Percentiles rank a stretch among this genome's conserved stretches.
Evolutionary conservation across 2,329 filamentous ascomycete species (phyloP).

Genomic region (Bimuria novae-zelandiae): DNA sequence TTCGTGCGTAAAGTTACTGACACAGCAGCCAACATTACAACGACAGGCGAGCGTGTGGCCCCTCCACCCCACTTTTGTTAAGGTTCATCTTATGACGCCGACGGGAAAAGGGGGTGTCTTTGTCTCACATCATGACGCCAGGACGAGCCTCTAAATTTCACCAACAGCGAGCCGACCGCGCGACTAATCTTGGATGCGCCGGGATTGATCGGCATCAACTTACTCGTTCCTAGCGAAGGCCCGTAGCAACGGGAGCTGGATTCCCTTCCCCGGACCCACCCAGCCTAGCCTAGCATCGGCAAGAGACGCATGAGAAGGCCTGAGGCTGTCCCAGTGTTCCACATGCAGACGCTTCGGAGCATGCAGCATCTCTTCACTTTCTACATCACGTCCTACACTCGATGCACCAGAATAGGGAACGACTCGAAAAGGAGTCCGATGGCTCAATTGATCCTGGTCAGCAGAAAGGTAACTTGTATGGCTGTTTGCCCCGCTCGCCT

Average conservation of each 20-base stretch:
- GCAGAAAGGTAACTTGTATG: constrained; percentile 15
- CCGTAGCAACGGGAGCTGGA: constrained; percentile 35
- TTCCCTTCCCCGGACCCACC: constrained; percentile 45
- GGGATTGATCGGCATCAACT: constrained; percentile 34
- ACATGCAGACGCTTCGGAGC: too few relatives aligned
- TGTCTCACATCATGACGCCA: constrained; percentile 28
- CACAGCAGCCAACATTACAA: constrained; percentile 19
- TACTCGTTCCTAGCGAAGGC: constrained; percentile 42
- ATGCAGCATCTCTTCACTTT: too few relatives aligned
- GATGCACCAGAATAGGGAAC: neutral
- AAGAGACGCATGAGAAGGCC: constrained; percentile 17
- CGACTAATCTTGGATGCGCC: constrained; percentile 35
- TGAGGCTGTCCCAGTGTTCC: constrained; percentile 7
- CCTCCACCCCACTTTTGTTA: constrained; percentile 15
- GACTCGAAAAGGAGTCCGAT: neutral
- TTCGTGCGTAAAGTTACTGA: constrained; percentile 23
- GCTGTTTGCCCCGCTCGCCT: constrained; percentile 23
- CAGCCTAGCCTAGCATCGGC: constrained; percentile 16
- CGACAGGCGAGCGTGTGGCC: constrained; percentile 2
- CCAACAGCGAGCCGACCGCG: constrained; percentile 21
- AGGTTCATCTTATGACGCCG: constrained; percentile 32
- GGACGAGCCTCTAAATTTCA: constrained; percentile 21
- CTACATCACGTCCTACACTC: too few relatives aligned
- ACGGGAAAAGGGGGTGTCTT: constrained; percentile 29
- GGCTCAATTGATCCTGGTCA: constrained; percentile 12